phyloP scores from a whole-genome alignment of 75 land plant species.

The Sequoia sempervirens region DNA sequence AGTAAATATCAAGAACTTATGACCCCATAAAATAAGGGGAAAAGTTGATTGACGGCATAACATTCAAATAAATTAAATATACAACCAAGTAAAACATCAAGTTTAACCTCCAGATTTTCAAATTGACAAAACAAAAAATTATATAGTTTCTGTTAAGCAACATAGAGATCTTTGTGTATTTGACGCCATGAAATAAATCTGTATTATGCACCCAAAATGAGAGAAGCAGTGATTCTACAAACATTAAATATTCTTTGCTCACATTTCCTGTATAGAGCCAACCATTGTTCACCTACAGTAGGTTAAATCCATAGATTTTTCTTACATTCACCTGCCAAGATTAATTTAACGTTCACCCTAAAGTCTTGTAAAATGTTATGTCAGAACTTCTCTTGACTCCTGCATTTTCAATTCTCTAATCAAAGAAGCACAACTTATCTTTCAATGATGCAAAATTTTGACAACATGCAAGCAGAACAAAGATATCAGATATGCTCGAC shows the following conservation, averaged over 20 bases:
- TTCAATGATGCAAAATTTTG: too few species aligned
- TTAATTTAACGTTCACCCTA: background rate
- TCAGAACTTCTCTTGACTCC: background rate
- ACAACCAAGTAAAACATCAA: too few species aligned
- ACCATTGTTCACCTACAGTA: background rate
- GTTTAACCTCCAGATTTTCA: too few species aligned
- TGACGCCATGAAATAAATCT: background rate
- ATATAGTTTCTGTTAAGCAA: too few species aligned
- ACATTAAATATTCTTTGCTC: too few species aligned
- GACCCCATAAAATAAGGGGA: background rate
- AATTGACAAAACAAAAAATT: too few species aligned
- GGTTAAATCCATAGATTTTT: too few species aligned
- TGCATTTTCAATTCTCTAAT: background rate
- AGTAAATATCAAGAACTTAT: background rate
- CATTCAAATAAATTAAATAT: too few species aligned
- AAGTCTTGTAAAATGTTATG: background rate
- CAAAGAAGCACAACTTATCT: too few species aligned
- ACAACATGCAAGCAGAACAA: too few species aligned
- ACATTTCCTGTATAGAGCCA: background rate
- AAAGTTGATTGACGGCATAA: background rate
- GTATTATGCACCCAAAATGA: background rate
- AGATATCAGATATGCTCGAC: background rate
- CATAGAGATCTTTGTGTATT: background rate
- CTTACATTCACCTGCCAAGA: background rate
- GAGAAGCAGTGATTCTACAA: background rate